phyloP scores from a whole-genome alignment of 2,329 filamentous ascomycete genomes.

The Hypoxylon sp. region DNA sequence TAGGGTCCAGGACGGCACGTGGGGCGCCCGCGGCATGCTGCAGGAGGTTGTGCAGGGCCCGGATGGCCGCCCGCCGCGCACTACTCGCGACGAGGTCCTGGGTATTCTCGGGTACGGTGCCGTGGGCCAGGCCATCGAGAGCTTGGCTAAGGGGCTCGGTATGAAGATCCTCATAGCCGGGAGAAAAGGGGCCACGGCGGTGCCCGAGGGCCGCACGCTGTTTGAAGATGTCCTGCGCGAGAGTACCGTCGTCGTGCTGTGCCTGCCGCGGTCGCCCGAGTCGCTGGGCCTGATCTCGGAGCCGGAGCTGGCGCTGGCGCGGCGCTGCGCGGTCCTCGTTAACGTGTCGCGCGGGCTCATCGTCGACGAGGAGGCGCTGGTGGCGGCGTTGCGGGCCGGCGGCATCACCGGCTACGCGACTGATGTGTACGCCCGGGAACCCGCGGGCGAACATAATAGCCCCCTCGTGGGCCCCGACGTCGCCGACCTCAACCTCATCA shows the following conservation, averaged over 20 bases:
- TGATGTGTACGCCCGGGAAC: slow-evolving; percentile 44
- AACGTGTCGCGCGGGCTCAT: slow-evolving; percentile 47
- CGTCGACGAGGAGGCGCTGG: slow-evolving; percentile 43
- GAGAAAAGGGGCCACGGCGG: slow-evolving; percentile 37
- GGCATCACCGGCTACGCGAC: slow-evolving; percentile 43
- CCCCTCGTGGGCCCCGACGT: slow-evolving; percentile 36
- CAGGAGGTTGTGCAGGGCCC: slow-evolving; percentile 36
- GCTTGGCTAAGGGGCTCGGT: slow-evolving; percentile 34
- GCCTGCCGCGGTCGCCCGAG: slow-evolving; percentile 42
- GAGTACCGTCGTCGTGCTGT: slow-evolving; percentile 41
- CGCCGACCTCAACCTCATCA: slow-evolving; percentile 42
- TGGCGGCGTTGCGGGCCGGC: slow-evolving; percentile 38
- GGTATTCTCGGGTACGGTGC: slow-evolving; percentile 46
- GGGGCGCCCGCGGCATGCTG: slow-evolving; percentile 40
- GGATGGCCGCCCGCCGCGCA: slow-evolving; percentile 40
- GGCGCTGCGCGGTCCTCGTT: slow-evolving; percentile 37
- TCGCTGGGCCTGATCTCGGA: slow-evolving; percentile 41
- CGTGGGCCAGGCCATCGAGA: slow-evolving; percentile 40
- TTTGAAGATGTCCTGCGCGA: slow-evolving; percentile 42
- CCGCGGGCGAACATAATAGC: slow-evolving; percentile 37
- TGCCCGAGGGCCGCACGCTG: slow-evolving; percentile 34
- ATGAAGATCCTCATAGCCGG: slow-evolving; percentile 43
- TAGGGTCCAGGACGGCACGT: slow-evolving; percentile 40
- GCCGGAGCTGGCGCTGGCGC: slow-evolving; percentile 40
- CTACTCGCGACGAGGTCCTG: slow-evolving; percentile 38